phyloP scores from a whole-genome alignment of 169 alveolate genomes.

The Plasmodium gallinaceum region DNA sequence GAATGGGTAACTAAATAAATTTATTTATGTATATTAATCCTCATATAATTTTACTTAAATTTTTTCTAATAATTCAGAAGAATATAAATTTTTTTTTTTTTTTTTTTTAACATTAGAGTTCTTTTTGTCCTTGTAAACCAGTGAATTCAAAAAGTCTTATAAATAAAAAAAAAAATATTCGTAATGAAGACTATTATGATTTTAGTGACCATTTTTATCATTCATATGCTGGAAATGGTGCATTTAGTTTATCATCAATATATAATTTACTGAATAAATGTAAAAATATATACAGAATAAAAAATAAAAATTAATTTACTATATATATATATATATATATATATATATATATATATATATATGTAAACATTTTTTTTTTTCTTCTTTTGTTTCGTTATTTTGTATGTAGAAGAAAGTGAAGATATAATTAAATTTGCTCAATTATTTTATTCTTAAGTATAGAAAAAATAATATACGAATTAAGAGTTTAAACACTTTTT shows the following conservation, averaged over 20 bases:
- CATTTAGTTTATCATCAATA: slow-evolving; percentile 32
- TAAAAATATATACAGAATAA: slow-evolving; percentile 17
- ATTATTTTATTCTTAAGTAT: not conserved
- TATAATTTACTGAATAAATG: slow-evolving; percentile 9
- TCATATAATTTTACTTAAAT: not conserved
- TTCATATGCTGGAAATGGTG: slow-evolving; percentile 70
- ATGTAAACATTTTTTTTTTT: not conserved
- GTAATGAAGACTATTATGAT: slow-evolving; percentile 31
- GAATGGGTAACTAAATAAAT: slow-evolving; percentile 43
- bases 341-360: too few relatives aligned
- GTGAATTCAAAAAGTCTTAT: slow-evolving; percentile 50
- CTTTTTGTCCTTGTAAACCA: slow-evolving; percentile 54
- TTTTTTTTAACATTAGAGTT: slow-evolving; percentile 9
- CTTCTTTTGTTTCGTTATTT: slow-evolving; percentile 1
- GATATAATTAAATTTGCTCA: not conserved
- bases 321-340: too few relatives aligned
- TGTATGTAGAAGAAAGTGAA: not conserved
- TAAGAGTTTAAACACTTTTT: too few relatives aligned
- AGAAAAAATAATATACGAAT: too few relatives aligned
- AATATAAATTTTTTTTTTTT: too few relatives aligned
- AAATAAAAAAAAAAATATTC: slow-evolving; percentile 13
- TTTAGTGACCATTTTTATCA: slow-evolving; percentile 71
- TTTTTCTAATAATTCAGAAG: too few relatives aligned
- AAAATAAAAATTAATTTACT: slow-evolving; percentile 18
- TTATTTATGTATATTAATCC: not conserved